phyloP scores from a whole-genome alignment of 768 basidiomycete species.

The Lentinula sp. region DNA sequence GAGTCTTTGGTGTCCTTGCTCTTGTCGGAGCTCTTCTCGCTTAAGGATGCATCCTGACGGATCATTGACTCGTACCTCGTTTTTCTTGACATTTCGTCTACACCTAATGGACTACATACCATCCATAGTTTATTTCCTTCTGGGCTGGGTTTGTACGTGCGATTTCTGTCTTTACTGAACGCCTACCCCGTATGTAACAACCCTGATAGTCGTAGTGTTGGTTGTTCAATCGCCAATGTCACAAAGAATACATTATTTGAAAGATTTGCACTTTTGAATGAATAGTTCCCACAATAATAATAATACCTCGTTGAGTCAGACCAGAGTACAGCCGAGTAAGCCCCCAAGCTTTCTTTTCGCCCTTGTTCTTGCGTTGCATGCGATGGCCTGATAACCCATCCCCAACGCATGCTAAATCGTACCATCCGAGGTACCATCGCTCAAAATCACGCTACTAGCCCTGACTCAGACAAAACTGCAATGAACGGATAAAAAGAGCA shows the following conservation, averaged over 20 bases:
- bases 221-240: neutral
- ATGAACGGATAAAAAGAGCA: neutral
- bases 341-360: neutral
- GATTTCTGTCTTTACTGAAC: neutral
- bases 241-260: no score
- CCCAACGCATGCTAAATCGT: neutral
- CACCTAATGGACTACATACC: no score
- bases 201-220: neutral
- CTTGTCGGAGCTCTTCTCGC: slow-evolving; percentile 9
- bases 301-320: no score
- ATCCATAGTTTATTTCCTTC: neutral
- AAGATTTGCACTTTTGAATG: neutral
- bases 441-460: neutral
- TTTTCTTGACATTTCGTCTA: neutral
- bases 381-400: neutral
- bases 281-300: no score
- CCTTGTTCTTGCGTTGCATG: neutral
- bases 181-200: neutral
- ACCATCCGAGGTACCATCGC: neutral
- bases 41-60: neutral
- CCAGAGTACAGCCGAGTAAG: no score
- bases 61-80: neutral
- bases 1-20: slow-evolving; percentile 21
- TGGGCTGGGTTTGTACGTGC: neutral
- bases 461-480: neutral